phyloP scores from a whole-genome alignment of 495 filamentous ascomycete genomes.

The Xylaria bambusicola region DNA sequence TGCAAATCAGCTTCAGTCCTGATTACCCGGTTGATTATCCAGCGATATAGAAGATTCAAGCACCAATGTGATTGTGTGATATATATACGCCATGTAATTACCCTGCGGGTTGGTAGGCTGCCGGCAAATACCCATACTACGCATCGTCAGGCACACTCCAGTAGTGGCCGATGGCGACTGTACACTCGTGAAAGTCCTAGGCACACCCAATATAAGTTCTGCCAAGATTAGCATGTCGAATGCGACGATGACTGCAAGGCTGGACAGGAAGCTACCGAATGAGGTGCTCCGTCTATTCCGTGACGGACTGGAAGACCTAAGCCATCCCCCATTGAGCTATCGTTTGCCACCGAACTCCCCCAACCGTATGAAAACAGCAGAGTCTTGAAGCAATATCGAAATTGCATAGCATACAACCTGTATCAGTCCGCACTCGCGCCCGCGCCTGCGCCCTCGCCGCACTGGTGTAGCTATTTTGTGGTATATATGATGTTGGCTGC shows the following conservation, averaged over 20 bases:
- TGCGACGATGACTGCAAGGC: background rate
- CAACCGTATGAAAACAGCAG: background rate
- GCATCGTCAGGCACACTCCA: background rate
- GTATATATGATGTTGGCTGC: too few relatives aligned
- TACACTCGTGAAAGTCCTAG: background rate
- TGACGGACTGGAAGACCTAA: background rate
- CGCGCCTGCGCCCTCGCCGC: too few relatives aligned
- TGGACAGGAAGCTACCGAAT: background rate
- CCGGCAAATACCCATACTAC: slow-evolving; percentile 5
- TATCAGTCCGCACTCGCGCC: background rate
- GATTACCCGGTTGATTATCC: slow-evolving; percentile 18
- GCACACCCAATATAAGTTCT: background rate
- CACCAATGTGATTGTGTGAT: slow-evolving; percentile 1
- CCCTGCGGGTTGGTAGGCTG: background rate
- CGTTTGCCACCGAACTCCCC: background rate
- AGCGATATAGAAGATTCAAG: slow-evolving; percentile 7
- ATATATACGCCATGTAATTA: slow-evolving; percentile 14
- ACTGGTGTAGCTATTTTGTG: background rate
- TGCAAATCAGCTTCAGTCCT: slow-evolving; percentile 14
- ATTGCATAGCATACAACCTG: background rate
- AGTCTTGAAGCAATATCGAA: background rate
- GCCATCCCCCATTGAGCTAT: background rate
- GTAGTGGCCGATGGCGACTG: background rate
- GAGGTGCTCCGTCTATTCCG: background rate
- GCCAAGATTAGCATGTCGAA: background rate